phyloP scores from a whole-genome alignment of 106 monocot species.

The Dioscorea dumetorum region DNA sequence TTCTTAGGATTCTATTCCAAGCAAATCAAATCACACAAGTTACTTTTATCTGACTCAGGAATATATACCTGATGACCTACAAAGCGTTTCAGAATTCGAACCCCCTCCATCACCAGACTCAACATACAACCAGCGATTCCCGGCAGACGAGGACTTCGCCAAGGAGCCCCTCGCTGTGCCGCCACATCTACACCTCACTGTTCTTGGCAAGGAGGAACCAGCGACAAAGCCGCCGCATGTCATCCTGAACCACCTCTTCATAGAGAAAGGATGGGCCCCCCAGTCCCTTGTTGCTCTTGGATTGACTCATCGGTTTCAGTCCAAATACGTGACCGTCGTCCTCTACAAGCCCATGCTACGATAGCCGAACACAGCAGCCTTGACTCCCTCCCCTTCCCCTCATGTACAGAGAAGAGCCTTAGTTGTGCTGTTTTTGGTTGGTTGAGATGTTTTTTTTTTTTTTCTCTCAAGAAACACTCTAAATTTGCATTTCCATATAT shows the following conservation, averaged over 20 bases:
- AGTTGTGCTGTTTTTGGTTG: too few relatives aligned
- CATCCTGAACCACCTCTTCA: constrained; percentile 74
- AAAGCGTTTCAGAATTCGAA: constrained; percentile 54
- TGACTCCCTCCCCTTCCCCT: too few relatives aligned
- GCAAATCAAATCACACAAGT: too few relatives aligned
- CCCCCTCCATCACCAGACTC: constrained; percentile 53
- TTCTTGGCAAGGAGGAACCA: constrained; percentile 32
- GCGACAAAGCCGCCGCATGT: constrained; percentile 41
- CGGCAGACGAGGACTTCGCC: constrained; percentile 55
- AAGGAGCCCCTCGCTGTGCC: constrained; percentile 70
- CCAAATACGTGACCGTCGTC: constrained; percentile 74
- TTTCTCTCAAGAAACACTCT: too few relatives aligned
- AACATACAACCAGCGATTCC: constrained; percentile 40
- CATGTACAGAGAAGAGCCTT: too few relatives aligned
- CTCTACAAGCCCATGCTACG: constrained; percentile 60
- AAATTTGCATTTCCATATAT: too few relatives aligned
- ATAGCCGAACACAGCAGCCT: constrained; percentile 1
- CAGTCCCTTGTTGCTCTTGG: constrained; percentile 63
- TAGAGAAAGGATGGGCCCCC: constrained; percentile 60
- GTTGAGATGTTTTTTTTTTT: too few relatives aligned
- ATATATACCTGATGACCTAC: constrained; percentile 54
- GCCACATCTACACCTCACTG: constrained; percentile 49
- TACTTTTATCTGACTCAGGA: constrained; percentile 20
- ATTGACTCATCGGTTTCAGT: constrained; percentile 60
- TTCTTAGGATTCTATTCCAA: too few relatives aligned